Percentiles rank a stretch among this genome's conserved stretches.
phyloP scores from a whole-genome alignment of 225 moss, liverwort and hornwort species.

The Antitrichia curtipendula region DNA sequence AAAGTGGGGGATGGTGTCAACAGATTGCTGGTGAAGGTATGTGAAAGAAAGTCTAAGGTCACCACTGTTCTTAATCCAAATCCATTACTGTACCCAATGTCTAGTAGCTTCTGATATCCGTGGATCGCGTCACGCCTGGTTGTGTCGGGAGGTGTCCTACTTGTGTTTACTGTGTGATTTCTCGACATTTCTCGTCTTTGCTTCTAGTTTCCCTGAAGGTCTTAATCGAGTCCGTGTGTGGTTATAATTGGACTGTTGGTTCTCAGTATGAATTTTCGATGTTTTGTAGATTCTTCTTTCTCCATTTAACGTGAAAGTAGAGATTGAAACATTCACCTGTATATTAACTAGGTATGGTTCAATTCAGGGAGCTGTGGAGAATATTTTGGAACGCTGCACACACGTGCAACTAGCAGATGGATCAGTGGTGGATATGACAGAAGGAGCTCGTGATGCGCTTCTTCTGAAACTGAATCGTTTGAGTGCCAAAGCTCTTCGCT shows the following conservation, averaged over 20 bases:
- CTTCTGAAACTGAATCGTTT: slow-evolving; percentile 44
- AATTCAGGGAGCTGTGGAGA: slow-evolving; percentile 88
- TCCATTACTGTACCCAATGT: not conserved
- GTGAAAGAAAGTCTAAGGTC: not conserved
- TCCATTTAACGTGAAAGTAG: not conserved
- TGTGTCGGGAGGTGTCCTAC: not conserved
- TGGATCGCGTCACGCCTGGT: not conserved
- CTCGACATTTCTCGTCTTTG: not conserved
- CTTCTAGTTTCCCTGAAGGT: not conserved
- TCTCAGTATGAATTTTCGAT: not conserved
- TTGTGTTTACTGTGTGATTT: not conserved
- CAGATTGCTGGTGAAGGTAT: slow-evolving; percentile 80
- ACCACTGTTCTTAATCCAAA: not conserved
- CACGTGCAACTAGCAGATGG: slow-evolving; percentile 58
- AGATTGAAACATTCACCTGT: not conserved
- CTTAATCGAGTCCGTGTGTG: not conserved
- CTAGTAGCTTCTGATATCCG: not conserved
- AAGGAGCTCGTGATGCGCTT: slow-evolving; percentile 37
- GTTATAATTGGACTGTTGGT: not conserved
- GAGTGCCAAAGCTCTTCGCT: slow-evolving; percentile 72
- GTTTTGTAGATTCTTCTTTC: not conserved
- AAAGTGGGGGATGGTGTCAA: slow-evolving; percentile 40
- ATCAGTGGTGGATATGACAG: slow-evolving; percentile 61
- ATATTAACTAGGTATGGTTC: not conserved
- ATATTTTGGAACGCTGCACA: slow-evolving; percentile 65